Evolutionary conservation across 345 rosid genomes (phyloP), one percentile per base, ranked within the genome.

Genomic region (Sonneratia alba): DNA sequence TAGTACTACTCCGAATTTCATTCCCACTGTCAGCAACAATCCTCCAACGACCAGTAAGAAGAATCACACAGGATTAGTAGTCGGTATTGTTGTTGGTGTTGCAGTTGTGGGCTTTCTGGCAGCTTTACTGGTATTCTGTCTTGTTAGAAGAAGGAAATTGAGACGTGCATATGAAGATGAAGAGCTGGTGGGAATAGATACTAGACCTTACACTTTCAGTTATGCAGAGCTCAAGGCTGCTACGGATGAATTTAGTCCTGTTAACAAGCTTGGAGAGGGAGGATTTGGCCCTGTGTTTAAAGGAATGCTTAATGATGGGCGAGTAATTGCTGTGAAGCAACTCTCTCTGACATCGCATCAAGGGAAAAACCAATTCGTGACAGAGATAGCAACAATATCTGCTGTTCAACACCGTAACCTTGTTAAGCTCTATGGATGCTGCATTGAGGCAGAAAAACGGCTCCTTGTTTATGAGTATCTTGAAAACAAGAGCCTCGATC

Each of bases 231-330:
- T 90, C 59, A 88, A 71, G 84, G 66, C 82, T 74, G 92, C 92
- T 32, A 88, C 92, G 40, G 83, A 88, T 48, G 91, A 86, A 74
- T 90, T 90, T 63, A 81, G 74, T 78, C 79, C 80, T 49, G 73
- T 83, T 62, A 83, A 89, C 80, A 89, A 89, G 75, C 91, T 88
- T 57, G 97, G 93, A 75, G 96, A 92, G 81, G 96, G 95, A 79
- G 95, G 97, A 66, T 91, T 86, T 72, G 95, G 97, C 75, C 88
- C 96, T 2, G 89, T 89, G 69, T 92, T 71, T 27, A 84, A 70
- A 85, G 85, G 86, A 70, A 73, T 43, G 72, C 84, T 82, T 69
- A 57, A 51, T 56, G 96, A 88, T 77, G 92, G 87, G 73, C 84
- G 92, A 77, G 82, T 70, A 69, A 71, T 88, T 70, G 96, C 91